phyloP scores from a whole-genome alignment of 2,329 filamentous ascomycete species.

The Penicillium rolfsii region DNA sequence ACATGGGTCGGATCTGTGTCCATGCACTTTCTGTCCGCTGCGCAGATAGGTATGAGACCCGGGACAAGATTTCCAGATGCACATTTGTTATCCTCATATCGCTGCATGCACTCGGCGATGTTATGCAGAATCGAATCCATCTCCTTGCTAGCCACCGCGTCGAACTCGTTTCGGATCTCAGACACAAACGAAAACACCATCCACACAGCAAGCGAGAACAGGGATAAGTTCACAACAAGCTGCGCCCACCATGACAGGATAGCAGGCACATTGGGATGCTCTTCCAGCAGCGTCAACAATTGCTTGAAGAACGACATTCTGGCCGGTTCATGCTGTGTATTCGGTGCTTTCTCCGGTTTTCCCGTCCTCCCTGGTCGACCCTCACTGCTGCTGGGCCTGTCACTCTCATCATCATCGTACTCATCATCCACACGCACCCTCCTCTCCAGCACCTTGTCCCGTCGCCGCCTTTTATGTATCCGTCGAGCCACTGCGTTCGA shows the following conservation, averaged over 20 bases:
- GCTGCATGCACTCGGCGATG: conserved; percentile 71
- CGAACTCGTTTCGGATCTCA: conserved; percentile 74
- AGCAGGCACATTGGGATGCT: conserved; percentile 66
- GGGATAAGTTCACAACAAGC: conserved; percentile 56
- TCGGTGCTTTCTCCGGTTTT: conserved; percentile 24
- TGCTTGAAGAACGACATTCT: conserved; percentile 48
- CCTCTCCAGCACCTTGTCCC: conserved; percentile 52
- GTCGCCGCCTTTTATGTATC: conserved; percentile 55
- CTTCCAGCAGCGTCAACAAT: conserved; percentile 65
- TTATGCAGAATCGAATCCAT: conserved; percentile 71
- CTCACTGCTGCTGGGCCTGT: conserved; percentile 43
- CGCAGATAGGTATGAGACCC: conserved; percentile 72
- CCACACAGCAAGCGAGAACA: conserved; percentile 59
- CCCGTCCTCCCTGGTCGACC: conserved; percentile 37
- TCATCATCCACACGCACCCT: conserved; percentile 46
- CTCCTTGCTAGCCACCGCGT: conserved; percentile 69
- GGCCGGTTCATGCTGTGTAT: conserved; percentile 32
- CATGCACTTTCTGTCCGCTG: conserved; percentile 87
- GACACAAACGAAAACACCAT: conserved; percentile 70
- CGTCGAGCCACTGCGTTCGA: conserved; percentile 50
- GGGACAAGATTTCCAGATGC: conserved; percentile 67
- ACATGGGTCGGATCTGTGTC: conserved; percentile 76
- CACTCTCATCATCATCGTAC: conserved; percentile 49
- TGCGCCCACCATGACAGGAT: conserved; percentile 70
- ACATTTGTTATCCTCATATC: conserved; percentile 79